phyloP scores from a whole-genome alignment of 176 grass and related monocot species.

The Tuctoria greenei region DNA sequence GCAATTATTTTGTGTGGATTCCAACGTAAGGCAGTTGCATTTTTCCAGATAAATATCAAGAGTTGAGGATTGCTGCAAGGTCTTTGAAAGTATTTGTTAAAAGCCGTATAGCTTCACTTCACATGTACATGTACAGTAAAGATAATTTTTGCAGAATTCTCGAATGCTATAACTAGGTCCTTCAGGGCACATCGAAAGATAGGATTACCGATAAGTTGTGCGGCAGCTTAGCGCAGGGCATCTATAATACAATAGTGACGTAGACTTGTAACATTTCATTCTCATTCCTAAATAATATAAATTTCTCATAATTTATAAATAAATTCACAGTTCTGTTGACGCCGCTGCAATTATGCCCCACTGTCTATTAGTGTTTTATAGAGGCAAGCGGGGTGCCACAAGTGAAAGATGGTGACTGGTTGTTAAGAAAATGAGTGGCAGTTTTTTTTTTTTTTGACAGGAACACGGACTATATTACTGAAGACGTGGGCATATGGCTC shows the following conservation, averaged over 20 bases:
- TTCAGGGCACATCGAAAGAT: slow-evolving; percentile 29
- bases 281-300: slow-evolving; percentile 17
- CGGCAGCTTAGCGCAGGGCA: slow-evolving; percentile 8
- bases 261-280: background rate
- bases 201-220: slow-evolving; percentile 28
- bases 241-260: slow-evolving; percentile 36
- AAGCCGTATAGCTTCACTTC: slow-evolving; percentile 10
- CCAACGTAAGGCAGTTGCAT: too few species aligned
- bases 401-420: too few species aligned
- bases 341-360: background rate
- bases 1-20: background rate
- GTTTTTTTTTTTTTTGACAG: too few species aligned
- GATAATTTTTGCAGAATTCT: slow-evolving; percentile 34
- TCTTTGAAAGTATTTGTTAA: too few species aligned
- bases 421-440: too few species aligned
- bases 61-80: background rate
- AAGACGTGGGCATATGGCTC: too few species aligned
- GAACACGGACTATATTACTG: too few species aligned
- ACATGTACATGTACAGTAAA: slow-evolving; percentile 42
- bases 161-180: slow-evolving; percentile 30
- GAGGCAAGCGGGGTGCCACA: too few species aligned
- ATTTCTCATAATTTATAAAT: background rate
- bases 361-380: background rate
- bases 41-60: background rate
- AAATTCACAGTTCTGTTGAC: slow-evolving; percentile 28